A percentile compares a stretch with the other conserved stretches of the same genome.
Evolutionary conservation across 169 alveolate genomes (phyloP).

Genomic region (Plasmodium cynomolgi): DNA sequence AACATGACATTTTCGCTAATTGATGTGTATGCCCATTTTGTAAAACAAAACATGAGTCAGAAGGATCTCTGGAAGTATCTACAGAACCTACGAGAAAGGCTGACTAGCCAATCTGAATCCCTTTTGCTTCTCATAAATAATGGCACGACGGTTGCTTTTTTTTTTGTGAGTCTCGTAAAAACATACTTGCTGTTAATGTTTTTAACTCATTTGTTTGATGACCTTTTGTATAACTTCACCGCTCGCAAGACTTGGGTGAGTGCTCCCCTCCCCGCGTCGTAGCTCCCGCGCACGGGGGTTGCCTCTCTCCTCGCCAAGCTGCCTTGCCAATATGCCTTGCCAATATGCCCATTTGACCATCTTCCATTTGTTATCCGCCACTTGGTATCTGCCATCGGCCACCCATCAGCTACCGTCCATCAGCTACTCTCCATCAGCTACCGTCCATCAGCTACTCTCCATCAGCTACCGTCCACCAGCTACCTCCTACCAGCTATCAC

Average conservation of each 20-base stretch:
- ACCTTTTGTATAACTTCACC: conserved; percentile 17
- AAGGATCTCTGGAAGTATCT: background rate
- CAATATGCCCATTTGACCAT: background rate
- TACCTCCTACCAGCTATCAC: no score
- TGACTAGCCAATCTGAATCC: conserved; percentile 19
- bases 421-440: background rate
- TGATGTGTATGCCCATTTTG: conserved; percentile 1
- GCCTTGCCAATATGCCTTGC: no score
- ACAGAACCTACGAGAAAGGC: conserved; percentile 20
- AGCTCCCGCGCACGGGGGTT: background rate
- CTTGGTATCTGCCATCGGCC: background rate
- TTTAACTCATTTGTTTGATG: conserved; percentile 63
- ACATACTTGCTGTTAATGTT: conserved; percentile 32
- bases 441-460: background rate
- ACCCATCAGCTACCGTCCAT: background rate
- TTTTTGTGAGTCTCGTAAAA: conserved; percentile 37
- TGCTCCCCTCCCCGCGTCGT: background rate
- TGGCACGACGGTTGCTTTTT: conserved; percentile 2
- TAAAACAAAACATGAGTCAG: conserved; percentile 16
- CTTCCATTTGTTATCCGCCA: background rate
- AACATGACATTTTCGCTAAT: conserved; percentile 24
- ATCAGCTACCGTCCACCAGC: background rate
- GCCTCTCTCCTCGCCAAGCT: background rate
- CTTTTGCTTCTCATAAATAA: conserved; percentile 28
- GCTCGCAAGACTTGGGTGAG: background rate